phyloP scores from a whole-genome alignment of 1,284 basidiomycete species.

The Coriolopsis trogii region DNA sequence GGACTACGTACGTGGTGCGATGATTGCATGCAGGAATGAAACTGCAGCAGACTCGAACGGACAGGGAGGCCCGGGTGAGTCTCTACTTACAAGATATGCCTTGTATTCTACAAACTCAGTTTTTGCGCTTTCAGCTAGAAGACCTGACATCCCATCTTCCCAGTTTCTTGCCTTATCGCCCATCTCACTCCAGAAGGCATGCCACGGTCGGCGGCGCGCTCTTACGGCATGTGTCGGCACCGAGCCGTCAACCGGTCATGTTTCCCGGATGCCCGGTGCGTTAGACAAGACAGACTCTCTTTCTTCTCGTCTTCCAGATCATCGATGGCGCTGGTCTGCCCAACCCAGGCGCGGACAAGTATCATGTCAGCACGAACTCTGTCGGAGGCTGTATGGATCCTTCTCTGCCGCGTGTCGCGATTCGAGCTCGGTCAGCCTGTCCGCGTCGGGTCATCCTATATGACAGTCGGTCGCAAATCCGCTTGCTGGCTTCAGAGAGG shows the following conservation, averaged over 20 bases:
- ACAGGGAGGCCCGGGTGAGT: too few species aligned
- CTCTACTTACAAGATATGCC: too few species aligned
- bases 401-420: not conserved
- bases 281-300: not conserved
- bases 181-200: too few species aligned
- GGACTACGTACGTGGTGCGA: too few species aligned
- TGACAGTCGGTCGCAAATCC: too few species aligned
- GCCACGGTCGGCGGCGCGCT: not conserved
- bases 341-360: not conserved
- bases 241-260: constrained; percentile 11
- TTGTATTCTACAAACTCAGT: too few species aligned
- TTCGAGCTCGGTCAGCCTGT: not conserved
- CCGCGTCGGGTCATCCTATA: not conserved
- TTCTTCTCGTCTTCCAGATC: constrained; percentile 13
- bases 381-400: not conserved
- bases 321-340: not conserved
- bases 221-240: constrained; percentile 23
- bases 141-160: too few species aligned
- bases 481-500: too few species aligned
- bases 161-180: too few species aligned
- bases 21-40: too few species aligned
- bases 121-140: too few species aligned
- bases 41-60: too few species aligned
- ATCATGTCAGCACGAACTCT: constrained; percentile 4
- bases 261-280: not conserved